A percentile compares a stretch with the other conserved stretches of the same genome.
Evolutionary conservation across 805 yeast species (phyloP).

Genomic region (Yarrowia divulgata): DNA sequence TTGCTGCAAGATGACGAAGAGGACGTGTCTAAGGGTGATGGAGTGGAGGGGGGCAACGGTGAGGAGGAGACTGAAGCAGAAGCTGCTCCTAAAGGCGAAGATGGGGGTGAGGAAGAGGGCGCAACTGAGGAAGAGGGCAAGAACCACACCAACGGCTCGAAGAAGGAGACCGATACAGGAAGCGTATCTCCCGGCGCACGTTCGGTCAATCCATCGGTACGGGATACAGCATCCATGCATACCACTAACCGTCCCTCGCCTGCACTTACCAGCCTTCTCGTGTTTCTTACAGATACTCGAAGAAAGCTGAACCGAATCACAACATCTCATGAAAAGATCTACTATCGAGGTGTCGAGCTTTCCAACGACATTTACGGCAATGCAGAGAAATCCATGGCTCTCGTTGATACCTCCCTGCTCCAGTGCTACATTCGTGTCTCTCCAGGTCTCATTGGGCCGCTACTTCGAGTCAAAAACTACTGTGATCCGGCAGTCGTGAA

Average conservation of each 20-base stretch:
- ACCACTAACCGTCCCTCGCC: slow-evolving; percentile 23
- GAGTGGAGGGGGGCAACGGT: no score
- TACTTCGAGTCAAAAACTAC: slow-evolving; percentile 74
- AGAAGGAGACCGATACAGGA: neutral
- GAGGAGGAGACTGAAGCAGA: neutral
- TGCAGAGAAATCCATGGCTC: slow-evolving; percentile 50
- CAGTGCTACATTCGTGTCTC: slow-evolving; percentile 72
- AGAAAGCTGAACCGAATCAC: slow-evolving; percentile 53
- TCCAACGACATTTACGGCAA: slow-evolving; percentile 48
- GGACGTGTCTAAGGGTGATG: neutral
- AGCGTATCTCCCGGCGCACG: neutral
- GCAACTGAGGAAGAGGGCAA: neutral
- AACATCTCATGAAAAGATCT: slow-evolving; percentile 41
- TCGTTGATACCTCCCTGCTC: slow-evolving; percentile 81
- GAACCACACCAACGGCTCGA: neutral
- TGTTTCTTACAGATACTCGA: slow-evolving; percentile 59
- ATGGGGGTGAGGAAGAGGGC: neutral
- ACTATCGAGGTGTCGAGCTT: slow-evolving; percentile 44
- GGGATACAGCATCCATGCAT: neutral
- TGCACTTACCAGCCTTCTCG: slow-evolving; percentile 51
- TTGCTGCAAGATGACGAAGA: slow-evolving; percentile 8
- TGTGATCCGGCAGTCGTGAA: slow-evolving; percentile 74
- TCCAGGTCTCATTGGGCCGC: slow-evolving; percentile 80
- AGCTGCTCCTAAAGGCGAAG: neutral
- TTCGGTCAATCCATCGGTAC: neutral